Percentiles rank a stretch among this genome's conserved stretches.
These are phyloP conservation scores for Lepiota subincarnata DNA, from an alignment of 768 basidiomycete species.

Conservation along the genomic window DNA sequence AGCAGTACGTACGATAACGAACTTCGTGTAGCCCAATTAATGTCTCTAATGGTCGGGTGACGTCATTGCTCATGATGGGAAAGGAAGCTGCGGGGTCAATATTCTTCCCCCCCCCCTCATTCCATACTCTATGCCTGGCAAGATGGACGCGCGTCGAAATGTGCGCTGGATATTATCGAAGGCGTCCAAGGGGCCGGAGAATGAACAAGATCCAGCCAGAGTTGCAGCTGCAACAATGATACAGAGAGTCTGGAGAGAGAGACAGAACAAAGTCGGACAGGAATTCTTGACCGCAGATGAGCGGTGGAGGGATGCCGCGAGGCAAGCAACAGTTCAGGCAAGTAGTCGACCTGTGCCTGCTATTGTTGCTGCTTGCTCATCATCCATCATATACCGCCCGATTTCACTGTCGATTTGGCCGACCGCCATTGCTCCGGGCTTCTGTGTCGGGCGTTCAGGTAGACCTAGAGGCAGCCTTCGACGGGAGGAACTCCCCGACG, in stretches of 20 bases:
- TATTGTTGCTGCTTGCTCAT: background rate
- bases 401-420: too few species aligned
- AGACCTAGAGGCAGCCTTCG: conserved; percentile 36
- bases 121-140: background rate
- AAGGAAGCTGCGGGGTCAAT: background rate
- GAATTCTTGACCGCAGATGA: conserved; percentile 26
- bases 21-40: conserved; percentile 10
- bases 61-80: background rate
- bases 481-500: conserved; percentile 41
- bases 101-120: background rate
- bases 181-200: background rate
- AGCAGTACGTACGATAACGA: conserved; percentile 6
- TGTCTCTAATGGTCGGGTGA: conserved; percentile 1
- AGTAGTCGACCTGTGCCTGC: conserved; percentile 2
- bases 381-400: background rate
- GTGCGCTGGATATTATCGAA: conserved; percentile 8
- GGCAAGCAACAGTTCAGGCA: conserved; percentile 35
- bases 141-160: background rate
- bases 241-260: conserved; percentile 35
- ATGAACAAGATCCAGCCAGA: conserved; percentile 18
- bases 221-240: conserved; percentile 32
- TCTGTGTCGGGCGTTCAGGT: conserved; percentile 22
- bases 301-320: conserved; percentile 37
- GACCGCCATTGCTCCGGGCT: too few species aligned
- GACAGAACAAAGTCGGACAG: conserved; percentile 20